Percentiles rank a stretch among this genome's conserved stretches.
phyloP scores from a whole-genome alignment of 1,139 yeast genomes.

The Wickerhamiella infanticola region DNA sequence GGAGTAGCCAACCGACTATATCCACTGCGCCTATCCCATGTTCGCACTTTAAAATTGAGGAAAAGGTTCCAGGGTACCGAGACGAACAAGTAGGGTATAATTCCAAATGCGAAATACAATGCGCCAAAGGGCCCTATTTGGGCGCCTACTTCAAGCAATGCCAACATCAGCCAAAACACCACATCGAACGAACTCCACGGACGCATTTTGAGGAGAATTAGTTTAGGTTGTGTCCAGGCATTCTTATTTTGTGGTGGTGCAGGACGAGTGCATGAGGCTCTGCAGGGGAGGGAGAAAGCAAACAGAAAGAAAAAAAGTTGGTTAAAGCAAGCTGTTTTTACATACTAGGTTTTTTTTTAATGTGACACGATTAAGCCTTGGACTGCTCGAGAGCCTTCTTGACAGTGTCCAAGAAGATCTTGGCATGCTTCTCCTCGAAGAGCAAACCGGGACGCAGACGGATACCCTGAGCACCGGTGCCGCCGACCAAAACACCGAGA shows the following conservation, averaged over 20 bases:
- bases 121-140: conserved; percentile 1
- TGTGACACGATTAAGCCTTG: neutral
- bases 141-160: neutral
- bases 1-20: conserved; percentile 7
- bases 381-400: conserved; percentile 15
- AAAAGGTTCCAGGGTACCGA: conserved; percentile 7
- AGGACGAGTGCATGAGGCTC: too few relatives aligned
- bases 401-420: conserved; percentile 33
- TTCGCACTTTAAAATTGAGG: conserved; percentile 8
- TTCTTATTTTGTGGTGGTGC: too few relatives aligned
- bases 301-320: too few relatives aligned
- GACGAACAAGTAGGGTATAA: conserved; percentile 6
- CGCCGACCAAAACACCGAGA: conserved; percentile 63
- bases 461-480: conserved; percentile 59
- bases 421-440: conserved; percentile 65
- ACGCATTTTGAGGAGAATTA: conserved; percentile 6
- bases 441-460: conserved; percentile 66
- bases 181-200: conserved; percentile 12
- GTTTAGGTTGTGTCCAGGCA: too few relatives aligned
- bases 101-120: conserved; percentile 1
- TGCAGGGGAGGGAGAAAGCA: too few relatives aligned
- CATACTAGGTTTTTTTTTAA: too few relatives aligned
- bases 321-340: too few relatives aligned
- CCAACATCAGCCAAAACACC: conserved; percentile 2
- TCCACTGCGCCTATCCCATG: conserved; percentile 9